These are phyloP conservation scores for Moesziomyces sp. DNA, from an alignment of 1,284 basidiomycete species.

Conservation along the genomic window DNA sequence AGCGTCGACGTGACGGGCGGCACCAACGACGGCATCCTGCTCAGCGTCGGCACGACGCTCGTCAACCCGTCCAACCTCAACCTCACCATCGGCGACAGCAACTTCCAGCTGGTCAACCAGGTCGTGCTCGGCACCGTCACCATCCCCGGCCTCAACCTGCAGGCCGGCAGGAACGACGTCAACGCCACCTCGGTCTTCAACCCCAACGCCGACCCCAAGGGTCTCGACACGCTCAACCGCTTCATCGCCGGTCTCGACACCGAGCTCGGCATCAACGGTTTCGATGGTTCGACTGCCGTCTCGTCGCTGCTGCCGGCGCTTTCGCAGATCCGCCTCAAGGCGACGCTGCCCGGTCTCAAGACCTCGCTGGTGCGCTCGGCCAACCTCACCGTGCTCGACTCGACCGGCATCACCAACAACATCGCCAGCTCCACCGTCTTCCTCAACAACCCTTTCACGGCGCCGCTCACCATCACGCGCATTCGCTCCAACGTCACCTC, in stretches of 20 bases:
- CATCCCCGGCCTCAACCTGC: constrained; percentile 58
- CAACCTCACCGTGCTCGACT: constrained; percentile 74
- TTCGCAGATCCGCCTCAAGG: constrained; percentile 74
- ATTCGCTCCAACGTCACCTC: constrained; percentile 76
- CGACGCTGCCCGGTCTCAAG: constrained; percentile 75
- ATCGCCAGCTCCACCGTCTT: constrained; percentile 77
- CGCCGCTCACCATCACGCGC: constrained; percentile 74
- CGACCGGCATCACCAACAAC: constrained; percentile 76
- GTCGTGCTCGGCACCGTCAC: constrained; percentile 56
- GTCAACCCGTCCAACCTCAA: constrained; percentile 79
- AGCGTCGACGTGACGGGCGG: constrained; percentile 79
- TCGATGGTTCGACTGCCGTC: constrained; percentile 74
- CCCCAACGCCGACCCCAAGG: constrained; percentile 76
- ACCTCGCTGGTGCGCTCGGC: constrained; percentile 74
- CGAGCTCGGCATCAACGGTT: constrained; percentile 70
- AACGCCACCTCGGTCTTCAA: constrained; percentile 67
- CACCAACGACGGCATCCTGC: constrained; percentile 74
- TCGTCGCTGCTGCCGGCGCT: constrained; percentile 76
- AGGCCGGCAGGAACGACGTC: constrained; percentile 59
- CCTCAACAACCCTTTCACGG: constrained; percentile 78
- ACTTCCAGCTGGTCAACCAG: constrained; percentile 73
- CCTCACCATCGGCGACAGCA: constrained; percentile 68
- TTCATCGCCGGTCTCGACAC: constrained; percentile 74
- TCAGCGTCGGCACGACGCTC: constrained; percentile 74
- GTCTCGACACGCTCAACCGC: constrained; percentile 76